phyloP scores from a whole-genome alignment of 768 basidiomycete species.

The Peribolospora baueri region DNA sequence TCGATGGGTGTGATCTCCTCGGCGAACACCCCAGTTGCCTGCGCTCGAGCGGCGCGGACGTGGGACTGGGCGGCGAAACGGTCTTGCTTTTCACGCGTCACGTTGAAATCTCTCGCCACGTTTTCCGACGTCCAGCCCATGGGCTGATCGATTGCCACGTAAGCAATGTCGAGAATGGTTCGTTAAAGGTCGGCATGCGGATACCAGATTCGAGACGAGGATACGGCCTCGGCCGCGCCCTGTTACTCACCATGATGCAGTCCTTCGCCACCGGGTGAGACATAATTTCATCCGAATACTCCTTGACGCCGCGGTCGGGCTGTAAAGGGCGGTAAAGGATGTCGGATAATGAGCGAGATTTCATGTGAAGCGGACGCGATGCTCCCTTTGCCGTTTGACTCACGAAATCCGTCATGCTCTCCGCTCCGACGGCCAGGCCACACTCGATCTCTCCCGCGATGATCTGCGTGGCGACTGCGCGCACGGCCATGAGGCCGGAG shows the following conservation, averaged over 20 bases:
- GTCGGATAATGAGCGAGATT: background rate
- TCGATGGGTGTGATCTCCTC: slow-evolving; percentile 57
- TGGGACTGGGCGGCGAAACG: slow-evolving; percentile 61
- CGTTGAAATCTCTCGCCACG: slow-evolving; percentile 49
- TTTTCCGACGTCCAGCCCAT: slow-evolving; percentile 95
- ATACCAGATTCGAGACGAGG: no score
- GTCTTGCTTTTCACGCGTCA: slow-evolving; percentile 57
- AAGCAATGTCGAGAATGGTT: background rate
- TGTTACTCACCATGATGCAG: slow-evolving; percentile 30
- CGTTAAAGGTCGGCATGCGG: slow-evolving; percentile 4
- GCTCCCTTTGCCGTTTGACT: slow-evolving; percentile 6
- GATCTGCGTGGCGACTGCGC: slow-evolving; percentile 61
- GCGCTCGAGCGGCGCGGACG: slow-evolving; percentile 56
- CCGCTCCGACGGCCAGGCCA: slow-evolving; percentile 66
- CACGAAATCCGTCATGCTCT: slow-evolving; percentile 45
- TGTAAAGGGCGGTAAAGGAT: slow-evolving; percentile 27
- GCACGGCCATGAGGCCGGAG: slow-evolving; percentile 56
- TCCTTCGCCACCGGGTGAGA: slow-evolving; percentile 45
- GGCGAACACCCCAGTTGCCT: slow-evolving; percentile 56
- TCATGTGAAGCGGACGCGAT: background rate
- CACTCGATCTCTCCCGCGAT: slow-evolving; percentile 56
- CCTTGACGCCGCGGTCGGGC: slow-evolving; percentile 33
- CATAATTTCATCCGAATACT: slow-evolving; percentile 41
- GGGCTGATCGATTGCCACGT: slow-evolving; percentile 20
- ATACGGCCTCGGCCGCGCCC: no score